Evolutionary conservation across 176 grass and related monocot genomes (phyloP).

Genomic region (Olyra latifolia): DNA sequence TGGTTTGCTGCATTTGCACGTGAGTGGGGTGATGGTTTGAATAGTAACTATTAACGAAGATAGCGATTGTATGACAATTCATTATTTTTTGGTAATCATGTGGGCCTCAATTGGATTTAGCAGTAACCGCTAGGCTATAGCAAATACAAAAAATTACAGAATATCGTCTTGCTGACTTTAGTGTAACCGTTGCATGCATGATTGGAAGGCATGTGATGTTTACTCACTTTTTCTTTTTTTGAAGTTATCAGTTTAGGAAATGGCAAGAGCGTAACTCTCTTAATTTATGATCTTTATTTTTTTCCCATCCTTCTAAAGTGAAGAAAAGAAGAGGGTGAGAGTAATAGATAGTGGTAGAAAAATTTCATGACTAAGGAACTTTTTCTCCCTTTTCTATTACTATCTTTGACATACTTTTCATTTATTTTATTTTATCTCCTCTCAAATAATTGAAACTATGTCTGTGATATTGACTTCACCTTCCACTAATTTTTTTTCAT

Average conservation of each 20-base stretch:
- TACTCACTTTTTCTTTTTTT: neutral
- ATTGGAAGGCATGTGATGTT: neutral
- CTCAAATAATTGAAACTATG: conserved; percentile 5
- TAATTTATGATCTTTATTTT: neutral
- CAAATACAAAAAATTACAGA: neutral
- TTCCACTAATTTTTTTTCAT: conserved; percentile 25
- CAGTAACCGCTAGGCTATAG: neutral
- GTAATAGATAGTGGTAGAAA: neutral
- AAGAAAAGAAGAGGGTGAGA: neutral
- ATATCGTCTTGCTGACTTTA: conserved; percentile 4
- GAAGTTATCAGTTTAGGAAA: neutral
- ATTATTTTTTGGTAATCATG: conserved; percentile 4
- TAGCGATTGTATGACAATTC: neutral
- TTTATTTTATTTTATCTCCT: conserved; percentile 11
- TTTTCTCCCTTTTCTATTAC: neutral
- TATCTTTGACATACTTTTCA: neutral
- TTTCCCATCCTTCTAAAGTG: neutral
- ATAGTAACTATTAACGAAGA: neutral
- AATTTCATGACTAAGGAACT: neutral
- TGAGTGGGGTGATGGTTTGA: neutral
- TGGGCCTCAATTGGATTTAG: conserved; percentile 8
- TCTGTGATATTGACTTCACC: neutral
- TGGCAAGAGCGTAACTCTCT: neutral
- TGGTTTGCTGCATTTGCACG: neutral
- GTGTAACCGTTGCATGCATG: neutral